Percentiles rank a stretch among this genome's conserved stretches.
These are phyloP conservation scores for Wickerhamiella infanticola DNA, from an alignment of 1,139 yeast species.

Conservation along the genomic window DNA sequence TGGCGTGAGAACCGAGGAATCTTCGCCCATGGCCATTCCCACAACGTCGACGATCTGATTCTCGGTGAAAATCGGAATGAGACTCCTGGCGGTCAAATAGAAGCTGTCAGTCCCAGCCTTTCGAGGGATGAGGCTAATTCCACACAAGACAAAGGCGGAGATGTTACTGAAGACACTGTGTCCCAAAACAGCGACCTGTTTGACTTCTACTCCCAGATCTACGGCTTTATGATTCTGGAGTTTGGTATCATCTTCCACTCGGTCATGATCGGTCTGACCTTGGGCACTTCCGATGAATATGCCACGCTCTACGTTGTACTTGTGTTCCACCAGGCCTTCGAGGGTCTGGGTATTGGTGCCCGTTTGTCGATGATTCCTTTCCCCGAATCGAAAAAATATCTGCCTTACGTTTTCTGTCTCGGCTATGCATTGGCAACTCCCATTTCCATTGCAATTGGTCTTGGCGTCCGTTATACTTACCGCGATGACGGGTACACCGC, in stretches of 20 bases:
- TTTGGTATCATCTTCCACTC: conserved; percentile 76
- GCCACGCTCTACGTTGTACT: conserved; percentile 61
- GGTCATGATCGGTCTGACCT: conserved; percentile 57
- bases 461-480: conserved; percentile 61
- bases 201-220: conserved; percentile 23
- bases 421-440: conserved; percentile 70
- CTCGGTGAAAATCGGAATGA: not conserved
- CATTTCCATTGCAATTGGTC: conserved; percentile 68
- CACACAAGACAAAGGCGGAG: not conserved
- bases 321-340: conserved; percentile 83
- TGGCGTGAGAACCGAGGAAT: conserved; percentile 6
- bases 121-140: not conserved
- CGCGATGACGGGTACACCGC: conserved; percentile 43
- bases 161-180: not conserved
- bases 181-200: not conserved
- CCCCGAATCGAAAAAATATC: conserved; percentile 34
- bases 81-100: not conserved
- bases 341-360: conserved; percentile 84
- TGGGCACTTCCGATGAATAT: conserved; percentile 65
- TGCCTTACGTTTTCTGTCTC: conserved; percentile 46
- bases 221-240: conserved; percentile 50
- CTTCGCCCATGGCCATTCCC: conserved; percentile 7
- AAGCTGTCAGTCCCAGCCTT: not conserved
- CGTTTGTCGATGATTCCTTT: conserved; percentile 62
- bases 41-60: conserved; percentile 1